Evolutionary conservation across 2,329 filamentous ascomycete genomes (phyloP).

Genomic region (Beauveria pseudobassiana): DNA sequence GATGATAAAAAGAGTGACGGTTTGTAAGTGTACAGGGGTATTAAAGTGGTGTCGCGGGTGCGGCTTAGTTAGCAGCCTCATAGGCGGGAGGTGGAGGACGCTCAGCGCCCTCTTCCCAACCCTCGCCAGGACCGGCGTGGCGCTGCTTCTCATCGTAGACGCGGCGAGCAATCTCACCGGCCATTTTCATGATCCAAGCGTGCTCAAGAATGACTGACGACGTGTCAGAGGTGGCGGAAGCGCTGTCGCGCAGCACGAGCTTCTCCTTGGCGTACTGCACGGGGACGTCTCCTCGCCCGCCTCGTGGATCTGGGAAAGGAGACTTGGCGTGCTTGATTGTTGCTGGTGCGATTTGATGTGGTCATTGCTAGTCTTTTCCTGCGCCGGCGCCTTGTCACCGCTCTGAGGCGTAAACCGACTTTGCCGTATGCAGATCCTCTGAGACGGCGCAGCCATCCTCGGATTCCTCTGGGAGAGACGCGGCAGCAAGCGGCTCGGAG

Average conservation of each 20-base stretch:
- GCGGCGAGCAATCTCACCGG: slow-evolving; percentile 78
- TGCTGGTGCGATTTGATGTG: slow-evolving; percentile 18
- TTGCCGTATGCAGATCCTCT: slow-evolving; percentile 26
- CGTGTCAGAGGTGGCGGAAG: slow-evolving; percentile 34
- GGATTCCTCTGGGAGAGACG: slow-evolving; percentile 52
- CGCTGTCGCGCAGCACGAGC: slow-evolving; percentile 25
- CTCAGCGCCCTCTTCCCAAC: slow-evolving; percentile 34
- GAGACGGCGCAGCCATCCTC: slow-evolving; percentile 36
- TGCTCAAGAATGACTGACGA: slow-evolving; percentile 63
- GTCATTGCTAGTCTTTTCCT: slow-evolving; percentile 17
- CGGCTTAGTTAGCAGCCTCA: slow-evolving; percentile 39
- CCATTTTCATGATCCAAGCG: slow-evolving; percentile 90
- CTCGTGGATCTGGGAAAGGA: slow-evolving; percentile 12
- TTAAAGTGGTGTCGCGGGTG: background rate
- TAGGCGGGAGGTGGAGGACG: slow-evolving; percentile 53
- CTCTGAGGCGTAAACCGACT: slow-evolving; percentile 32
- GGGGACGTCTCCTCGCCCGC: slow-evolving; percentile 20
- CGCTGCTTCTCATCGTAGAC: slow-evolving; percentile 79
- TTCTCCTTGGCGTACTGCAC: slow-evolving; percentile 22
- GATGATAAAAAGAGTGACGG: slow-evolving; percentile 7
- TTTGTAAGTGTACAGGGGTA: slow-evolving; percentile 11
- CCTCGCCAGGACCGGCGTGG: slow-evolving; percentile 41
- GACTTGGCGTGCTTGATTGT: slow-evolving; percentile 15
- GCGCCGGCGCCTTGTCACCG: slow-evolving; percentile 9
- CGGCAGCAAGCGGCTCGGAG: slow-evolving; percentile 52